Base-by-base conservation (phyloP, 305 asterid species). In the Petunia hybrid region DNA sequence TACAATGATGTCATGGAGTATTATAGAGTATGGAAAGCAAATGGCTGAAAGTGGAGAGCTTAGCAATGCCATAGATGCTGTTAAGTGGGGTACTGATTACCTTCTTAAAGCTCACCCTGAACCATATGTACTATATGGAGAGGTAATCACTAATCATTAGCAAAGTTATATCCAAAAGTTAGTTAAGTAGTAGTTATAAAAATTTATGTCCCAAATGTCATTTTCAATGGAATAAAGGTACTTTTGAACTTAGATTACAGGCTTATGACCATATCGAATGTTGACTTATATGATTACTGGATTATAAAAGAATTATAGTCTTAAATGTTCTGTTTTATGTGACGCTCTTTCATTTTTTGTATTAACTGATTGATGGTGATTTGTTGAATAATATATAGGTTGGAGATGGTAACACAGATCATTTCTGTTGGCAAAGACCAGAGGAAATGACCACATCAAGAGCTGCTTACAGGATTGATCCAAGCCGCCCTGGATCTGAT, bases 401-500 rank as follows among this genome's bases (percentile, higher is more conserved):
- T 6, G 98, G 93, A 6, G 94, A 89, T 63, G 95, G 93, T 43
- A 43, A 42, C 6, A 83, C 82, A 56, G 95, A 93, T 57, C 97
- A 93, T 80, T 86, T 71, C 1, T 93, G 98, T 48, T 93, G 97
- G 95, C 85, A 92, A 81, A 83, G 94, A 80, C 93, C 97, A 0
- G 94, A 91, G 60, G 97, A 91, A 39, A 91, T 93, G 94, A 89
- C 90, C 78, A 93, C 97, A 5, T 91, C 94, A 35, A 84, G 97
- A 53, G 86, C 89, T 0, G 89, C 85, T 62, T 92, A 88, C 16
- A 75, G 62, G 0, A 87, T 93, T 4, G 88, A 67, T 43, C 78
- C 77, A 16, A 66, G 65, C 0, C 73, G 86, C 12, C 97, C 98
- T 0, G 98, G 98, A 12, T 91, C 98, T 0, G 95, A 92, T 57